Conservation (phyloP, 73 alveolate species). For the Paramecium bursaria region DNA sequence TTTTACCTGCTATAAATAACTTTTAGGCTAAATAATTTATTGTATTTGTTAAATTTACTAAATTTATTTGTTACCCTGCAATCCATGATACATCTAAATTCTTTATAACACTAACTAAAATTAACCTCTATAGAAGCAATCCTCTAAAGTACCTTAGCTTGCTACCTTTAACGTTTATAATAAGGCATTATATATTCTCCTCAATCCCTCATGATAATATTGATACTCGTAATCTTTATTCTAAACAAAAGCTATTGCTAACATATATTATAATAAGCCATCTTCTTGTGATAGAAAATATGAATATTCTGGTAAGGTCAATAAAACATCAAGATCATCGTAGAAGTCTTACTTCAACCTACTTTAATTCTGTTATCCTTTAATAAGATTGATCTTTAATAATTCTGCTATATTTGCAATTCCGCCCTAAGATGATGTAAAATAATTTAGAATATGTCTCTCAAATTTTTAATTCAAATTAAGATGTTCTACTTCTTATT, state of each 20-base stretch:
- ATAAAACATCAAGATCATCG: neutral
- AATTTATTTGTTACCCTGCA: neutral
- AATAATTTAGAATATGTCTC: neutral
- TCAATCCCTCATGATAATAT: neutral
- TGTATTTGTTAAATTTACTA: too few relatives aligned
- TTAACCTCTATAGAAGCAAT: neutral
- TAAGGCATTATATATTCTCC: neutral
- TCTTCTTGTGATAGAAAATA: neutral
- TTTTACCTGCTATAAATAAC: neutral
- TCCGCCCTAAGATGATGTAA: slow-evolving; percentile 12
- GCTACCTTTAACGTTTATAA: too few relatives aligned
- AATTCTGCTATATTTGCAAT: neutral
- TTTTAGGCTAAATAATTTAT: neutral
- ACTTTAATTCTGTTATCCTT: neutral
- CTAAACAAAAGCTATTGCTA: slow-evolving; percentile 23
- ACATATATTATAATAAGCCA: slow-evolving; percentile 8
- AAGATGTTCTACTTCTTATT: neutral
- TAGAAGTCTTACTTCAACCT: neutral
- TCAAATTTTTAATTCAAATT: neutral
- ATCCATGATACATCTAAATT: neutral
- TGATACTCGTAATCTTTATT: neutral
- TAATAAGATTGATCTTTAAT: neutral
- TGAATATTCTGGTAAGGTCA: neutral
- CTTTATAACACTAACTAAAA: neutral
- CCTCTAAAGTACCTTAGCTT: neutral